phyloP scores from a whole-genome alignment of 148 eudicot genomes.

The Camellia lanceoleosa region DNA sequence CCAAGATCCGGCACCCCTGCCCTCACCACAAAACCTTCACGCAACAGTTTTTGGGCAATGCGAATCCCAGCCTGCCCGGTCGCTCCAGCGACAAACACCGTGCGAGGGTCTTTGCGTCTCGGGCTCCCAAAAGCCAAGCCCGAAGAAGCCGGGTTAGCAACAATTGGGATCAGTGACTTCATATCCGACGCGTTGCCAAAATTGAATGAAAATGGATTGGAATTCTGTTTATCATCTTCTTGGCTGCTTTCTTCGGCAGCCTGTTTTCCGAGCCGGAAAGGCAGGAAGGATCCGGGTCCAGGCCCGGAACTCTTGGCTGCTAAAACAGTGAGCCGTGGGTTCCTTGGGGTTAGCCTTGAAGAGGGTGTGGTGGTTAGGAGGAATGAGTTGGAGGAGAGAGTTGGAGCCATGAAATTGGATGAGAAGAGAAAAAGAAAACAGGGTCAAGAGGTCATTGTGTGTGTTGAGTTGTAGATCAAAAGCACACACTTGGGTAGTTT shows the following conservation, averaged over 20 bases:
- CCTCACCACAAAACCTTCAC: constrained; percentile 75
- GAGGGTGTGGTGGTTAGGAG: constrained; percentile 51
- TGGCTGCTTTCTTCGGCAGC: constrained; percentile 18
- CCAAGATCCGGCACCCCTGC: constrained; percentile 90
- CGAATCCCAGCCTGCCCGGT: constrained; percentile 74
- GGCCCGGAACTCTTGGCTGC: constrained; percentile 41
- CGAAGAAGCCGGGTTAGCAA: constrained; percentile 30
- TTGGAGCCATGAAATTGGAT: constrained; percentile 50
- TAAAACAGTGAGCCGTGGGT: constrained; percentile 31
- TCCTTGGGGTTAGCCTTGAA: constrained; percentile 31
- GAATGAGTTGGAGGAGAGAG: constrained; percentile 61
- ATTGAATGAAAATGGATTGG: constrained; percentile 52
- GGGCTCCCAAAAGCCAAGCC: constrained; percentile 35
- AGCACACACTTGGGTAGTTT: background rate
- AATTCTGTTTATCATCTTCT: background rate
- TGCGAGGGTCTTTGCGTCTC: constrained; percentile 70
- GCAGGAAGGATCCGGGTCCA: constrained; percentile 26
- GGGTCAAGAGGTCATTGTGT: background rate
- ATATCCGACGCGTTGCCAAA: constrained; percentile 55
- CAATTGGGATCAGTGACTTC: constrained; percentile 64
- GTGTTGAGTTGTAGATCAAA: background rate
- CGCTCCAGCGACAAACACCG: constrained; percentile 92
- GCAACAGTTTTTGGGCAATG: constrained; percentile 60
- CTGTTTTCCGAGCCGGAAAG: constrained; percentile 29
- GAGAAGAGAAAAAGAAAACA: background rate